phyloP scores from a whole-genome alignment of 2,329 filamentous ascomycete species.

The Monosporascus sp. region DNA sequence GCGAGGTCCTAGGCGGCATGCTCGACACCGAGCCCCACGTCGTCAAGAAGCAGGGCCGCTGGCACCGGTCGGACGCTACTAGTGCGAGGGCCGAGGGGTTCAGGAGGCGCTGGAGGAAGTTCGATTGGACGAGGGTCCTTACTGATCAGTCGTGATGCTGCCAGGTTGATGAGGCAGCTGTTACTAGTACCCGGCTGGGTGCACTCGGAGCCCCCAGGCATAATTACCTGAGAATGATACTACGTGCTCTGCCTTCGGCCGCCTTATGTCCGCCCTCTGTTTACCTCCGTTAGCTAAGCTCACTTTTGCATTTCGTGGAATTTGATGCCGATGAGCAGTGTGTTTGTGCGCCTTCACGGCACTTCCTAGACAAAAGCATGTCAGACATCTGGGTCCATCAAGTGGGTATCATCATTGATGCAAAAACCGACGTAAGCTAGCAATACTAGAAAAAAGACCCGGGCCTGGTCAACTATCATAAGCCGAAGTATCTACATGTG shows the following conservation, averaged over 20 bases:
- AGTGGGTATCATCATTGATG: background rate
- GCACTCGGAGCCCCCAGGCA: too few species aligned
- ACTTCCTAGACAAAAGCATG: background rate
- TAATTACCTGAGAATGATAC: background rate
- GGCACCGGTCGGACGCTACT: conserved; percentile 57
- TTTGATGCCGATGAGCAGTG: too few species aligned
- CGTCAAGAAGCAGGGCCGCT: conserved; percentile 85
- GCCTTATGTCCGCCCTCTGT: too few species aligned
- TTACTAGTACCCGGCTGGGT: too few species aligned
- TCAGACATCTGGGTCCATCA: background rate
- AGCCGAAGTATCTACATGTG: background rate
- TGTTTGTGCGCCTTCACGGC: too few species aligned
- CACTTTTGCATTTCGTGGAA: too few species aligned
- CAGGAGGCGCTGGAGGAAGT: conserved; percentile 81
- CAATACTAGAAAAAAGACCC: background rate
- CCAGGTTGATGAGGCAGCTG: background rate
- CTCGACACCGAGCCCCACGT: conserved; percentile 75
- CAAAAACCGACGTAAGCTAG: background rate
- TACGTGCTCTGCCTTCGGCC: too few species aligned
- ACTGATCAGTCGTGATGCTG: conserved; percentile 28
- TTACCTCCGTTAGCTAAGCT: too few species aligned
- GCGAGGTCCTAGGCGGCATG: conserved; percentile 91
- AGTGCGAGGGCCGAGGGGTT: conserved; percentile 66
- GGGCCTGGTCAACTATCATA: too few species aligned
- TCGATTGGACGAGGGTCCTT: conserved; percentile 74